Conservation (phyloP, 1,284 basidiomycete genomes). For the Cerioporus squamosus region DNA sequence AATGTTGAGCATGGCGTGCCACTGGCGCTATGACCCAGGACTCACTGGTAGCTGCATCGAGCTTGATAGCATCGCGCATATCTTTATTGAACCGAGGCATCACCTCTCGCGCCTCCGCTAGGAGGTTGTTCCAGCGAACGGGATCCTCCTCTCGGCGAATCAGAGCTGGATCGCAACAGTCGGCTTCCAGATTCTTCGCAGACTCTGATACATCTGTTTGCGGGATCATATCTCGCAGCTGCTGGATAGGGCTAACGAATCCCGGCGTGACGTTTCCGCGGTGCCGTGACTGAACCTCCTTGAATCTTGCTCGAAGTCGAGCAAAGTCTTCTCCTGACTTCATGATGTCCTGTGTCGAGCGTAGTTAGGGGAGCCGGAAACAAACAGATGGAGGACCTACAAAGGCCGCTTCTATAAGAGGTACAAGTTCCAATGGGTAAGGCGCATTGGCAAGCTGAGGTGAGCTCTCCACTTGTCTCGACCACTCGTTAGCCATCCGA, state of each 20-base stretch:
- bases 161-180: constrained; percentile 16
- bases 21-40: neutral
- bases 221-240: constrained; percentile 23
- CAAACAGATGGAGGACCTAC: neutral
- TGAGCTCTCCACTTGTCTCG: constrained; percentile 9
- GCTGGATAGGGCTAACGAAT: constrained; percentile 15
- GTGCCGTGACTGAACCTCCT: neutral
- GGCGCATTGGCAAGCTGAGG: constrained; percentile 17
- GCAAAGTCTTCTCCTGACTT: constrained; percentile 22
- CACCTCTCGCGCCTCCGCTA: constrained; percentile 12
- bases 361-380: neutral
- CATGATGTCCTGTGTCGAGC: constrained; percentile 20
- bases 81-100: constrained; percentile 18
- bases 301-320: constrained; percentile 13
- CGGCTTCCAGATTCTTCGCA: neutral
- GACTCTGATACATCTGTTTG: neutral
- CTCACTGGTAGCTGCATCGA: constrained; percentile 2
- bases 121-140: constrained; percentile 8
- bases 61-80: constrained; percentile 11
- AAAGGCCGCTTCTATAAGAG: constrained; percentile 25
- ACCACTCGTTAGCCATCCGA: constrained; percentile 23
- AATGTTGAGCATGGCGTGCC: neutral
- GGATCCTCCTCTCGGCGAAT: constrained; percentile 14
- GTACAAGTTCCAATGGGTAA: constrained; percentile 10
- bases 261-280: neutral